phyloP scores from a whole-genome alignment of 257 asterid genomes.

The Ballota nigra region DNA sequence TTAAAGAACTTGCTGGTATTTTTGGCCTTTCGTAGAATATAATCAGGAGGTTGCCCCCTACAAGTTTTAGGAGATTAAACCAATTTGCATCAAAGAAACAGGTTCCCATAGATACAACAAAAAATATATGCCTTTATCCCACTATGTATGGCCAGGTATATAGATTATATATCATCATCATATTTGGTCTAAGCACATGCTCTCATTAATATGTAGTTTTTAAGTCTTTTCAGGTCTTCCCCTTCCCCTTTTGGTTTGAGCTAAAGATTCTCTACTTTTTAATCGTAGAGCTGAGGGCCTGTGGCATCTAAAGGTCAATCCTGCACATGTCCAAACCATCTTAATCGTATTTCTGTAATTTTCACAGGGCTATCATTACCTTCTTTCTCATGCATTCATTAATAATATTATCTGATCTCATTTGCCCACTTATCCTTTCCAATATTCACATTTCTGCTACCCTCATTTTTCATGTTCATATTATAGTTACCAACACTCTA shows the following conservation, averaged over 20 bases:
- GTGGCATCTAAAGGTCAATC: neutral
- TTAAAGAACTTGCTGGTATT: slow-evolving; percentile 90
- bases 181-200: neutral
- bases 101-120: slow-evolving; percentile 1
- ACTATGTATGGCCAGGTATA: neutral
- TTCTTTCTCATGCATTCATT: neutral
- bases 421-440: neutral
- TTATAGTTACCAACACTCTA: neutral
- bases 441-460: neutral
- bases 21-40: slow-evolving; percentile 78
- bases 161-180: neutral
- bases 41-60: slow-evolving; percentile 97
- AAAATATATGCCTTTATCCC: neutral
- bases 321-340: neutral
- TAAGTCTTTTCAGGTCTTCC: neutral
- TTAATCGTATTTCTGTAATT: neutral
- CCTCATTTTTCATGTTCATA: neutral
- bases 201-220: neutral
- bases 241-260: neutral
- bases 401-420: neutral
- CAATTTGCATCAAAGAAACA: slow-evolving; percentile 27
- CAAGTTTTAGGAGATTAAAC: slow-evolving; percentile 34
- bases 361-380: neutral
- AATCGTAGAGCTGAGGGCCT: neutral
- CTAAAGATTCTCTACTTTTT: neutral